Evolutionary conservation across 805 yeast genomes (phyloP).

Genomic region (Scheffersomyces stipitis): DNA sequence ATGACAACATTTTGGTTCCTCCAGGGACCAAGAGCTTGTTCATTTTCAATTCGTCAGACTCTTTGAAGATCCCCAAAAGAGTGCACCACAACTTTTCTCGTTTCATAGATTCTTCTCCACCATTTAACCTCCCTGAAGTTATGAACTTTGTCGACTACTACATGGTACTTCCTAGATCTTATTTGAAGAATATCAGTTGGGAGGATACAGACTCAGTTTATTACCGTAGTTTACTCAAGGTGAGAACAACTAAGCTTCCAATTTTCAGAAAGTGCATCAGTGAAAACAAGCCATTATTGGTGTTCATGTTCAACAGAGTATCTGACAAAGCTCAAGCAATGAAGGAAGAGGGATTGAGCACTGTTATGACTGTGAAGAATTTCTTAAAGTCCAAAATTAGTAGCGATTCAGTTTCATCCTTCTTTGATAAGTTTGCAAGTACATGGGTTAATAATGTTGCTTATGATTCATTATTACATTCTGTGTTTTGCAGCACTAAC

Average conservation of each 20-base stretch:
- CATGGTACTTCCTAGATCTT: slow-evolving; percentile 35
- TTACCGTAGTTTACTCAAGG: slow-evolving; percentile 9
- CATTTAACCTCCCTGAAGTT: slow-evolving; percentile 38
- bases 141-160: slow-evolving; percentile 37
- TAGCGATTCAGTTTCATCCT: slow-evolving; percentile 9
- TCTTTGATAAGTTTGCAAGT: slow-evolving; percentile 43
- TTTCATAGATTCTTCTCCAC: slow-evolving; percentile 31
- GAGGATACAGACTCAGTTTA: slow-evolving; percentile 9
- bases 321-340: not conserved
- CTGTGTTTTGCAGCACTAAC: slow-evolving; percentile 44
- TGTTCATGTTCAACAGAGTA: slow-evolving; percentile 30
- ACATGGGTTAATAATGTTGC: slow-evolving; percentile 37
- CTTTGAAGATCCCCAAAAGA: slow-evolving; percentile 9
- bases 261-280: slow-evolving; percentile 23
- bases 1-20: slow-evolving; percentile 24
- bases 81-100: slow-evolving; percentile 16
- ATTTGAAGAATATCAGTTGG: slow-evolving; percentile 2
- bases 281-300: slow-evolving; percentile 34
- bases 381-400: slow-evolving; percentile 10
- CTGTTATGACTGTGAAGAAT: slow-evolving; percentile 21
- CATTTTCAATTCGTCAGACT: slow-evolving; percentile 34
- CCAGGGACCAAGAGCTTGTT: slow-evolving; percentile 33
- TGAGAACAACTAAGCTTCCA: slow-evolving; percentile 17
- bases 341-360: slow-evolving; percentile 6
- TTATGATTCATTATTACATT: slow-evolving; percentile 35